Evolutionary conservation across 495 filamentous ascomycete species (phyloP).

Genomic region (Aspergillus carlsbadensis): DNA sequence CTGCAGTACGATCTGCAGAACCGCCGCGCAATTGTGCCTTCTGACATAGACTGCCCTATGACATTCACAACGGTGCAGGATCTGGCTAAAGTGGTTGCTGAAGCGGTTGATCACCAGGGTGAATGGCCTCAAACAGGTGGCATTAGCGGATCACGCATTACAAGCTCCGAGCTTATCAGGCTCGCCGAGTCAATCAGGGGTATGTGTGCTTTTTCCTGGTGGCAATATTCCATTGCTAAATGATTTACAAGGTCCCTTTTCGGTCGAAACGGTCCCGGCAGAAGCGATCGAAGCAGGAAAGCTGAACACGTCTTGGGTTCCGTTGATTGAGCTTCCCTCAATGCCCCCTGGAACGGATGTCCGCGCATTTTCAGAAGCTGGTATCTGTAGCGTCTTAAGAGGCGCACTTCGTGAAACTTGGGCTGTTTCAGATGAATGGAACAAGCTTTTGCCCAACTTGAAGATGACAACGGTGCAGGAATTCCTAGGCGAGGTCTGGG

Average conservation of each 20-base stretch:
- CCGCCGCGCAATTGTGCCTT: constrained; percentile 46
- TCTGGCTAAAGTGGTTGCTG: constrained; percentile 43
- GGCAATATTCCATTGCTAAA: too few species aligned
- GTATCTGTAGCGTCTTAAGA: too few species aligned
- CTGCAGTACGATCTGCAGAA: constrained; percentile 47
- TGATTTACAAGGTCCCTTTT: too few species aligned
- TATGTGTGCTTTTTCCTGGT: constrained; percentile 24
- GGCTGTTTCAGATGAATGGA: constrained; percentile 51
- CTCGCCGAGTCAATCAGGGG: constrained; percentile 52
- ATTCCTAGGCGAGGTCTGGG: constrained; percentile 49
- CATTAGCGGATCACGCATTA: constrained; percentile 45
- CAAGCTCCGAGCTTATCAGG: constrained; percentile 40
- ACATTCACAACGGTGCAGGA: constrained; percentile 49
- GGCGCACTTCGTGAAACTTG: constrained; percentile 40
- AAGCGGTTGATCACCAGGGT: constrained; percentile 53
- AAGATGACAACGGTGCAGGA: constrained; percentile 46
- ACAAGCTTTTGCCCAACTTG: constrained; percentile 52
- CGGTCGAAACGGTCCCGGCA: constrained; percentile 40
- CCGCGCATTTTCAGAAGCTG: too few species aligned
- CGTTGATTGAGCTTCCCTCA: constrained; percentile 39
- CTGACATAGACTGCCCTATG: constrained; percentile 41
- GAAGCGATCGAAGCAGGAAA: constrained; percentile 46
- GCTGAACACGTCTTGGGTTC: constrained; percentile 46
- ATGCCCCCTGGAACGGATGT: constrained; percentile 41
- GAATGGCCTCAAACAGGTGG: constrained; percentile 57